Evolutionary conservation across 306 rosid genomes (phyloP).

Genomic region (Erythrophleum fordii): DNA sequence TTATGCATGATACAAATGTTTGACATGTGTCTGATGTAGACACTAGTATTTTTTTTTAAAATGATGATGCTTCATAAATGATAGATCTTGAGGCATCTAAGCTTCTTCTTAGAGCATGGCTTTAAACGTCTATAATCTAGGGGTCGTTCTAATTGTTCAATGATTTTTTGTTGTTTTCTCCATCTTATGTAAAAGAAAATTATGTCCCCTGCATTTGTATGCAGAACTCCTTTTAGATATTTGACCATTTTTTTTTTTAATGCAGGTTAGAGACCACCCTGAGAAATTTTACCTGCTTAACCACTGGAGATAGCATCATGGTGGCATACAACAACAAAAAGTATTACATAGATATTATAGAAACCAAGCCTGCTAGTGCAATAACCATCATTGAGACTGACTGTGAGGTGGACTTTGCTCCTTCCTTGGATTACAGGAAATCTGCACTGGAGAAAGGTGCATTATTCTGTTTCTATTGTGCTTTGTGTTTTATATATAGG

Average conservation of each 20-base stretch:
- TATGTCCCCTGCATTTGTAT: neutral
- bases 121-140: neutral
- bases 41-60: too few species aligned
- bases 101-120: neutral
- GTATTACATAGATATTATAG: constrained; percentile 70
- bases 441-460: constrained; percentile 54
- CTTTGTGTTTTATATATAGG: neutral
- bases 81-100: neutral
- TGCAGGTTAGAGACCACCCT: constrained; percentile 72
- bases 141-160: neutral
- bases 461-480: neutral
- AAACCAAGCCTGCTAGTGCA: constrained; percentile 71
- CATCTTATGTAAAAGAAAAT: neutral
- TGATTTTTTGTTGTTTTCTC: neutral
- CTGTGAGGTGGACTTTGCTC: constrained; percentile 87
- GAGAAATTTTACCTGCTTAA: constrained; percentile 74
- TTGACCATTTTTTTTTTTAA: neutral
- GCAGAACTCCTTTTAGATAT: neutral
- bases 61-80: too few species aligned
- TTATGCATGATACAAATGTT: too few species aligned
- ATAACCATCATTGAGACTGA: constrained; percentile 76
- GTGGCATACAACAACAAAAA: constrained; percentile 73
- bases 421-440: constrained; percentile 67
- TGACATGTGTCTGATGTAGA: too few species aligned
- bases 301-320: constrained; percentile 75